phyloP scores from a whole-genome alignment of 1,139 yeast genomes.

The Diutina siamensis region DNA sequence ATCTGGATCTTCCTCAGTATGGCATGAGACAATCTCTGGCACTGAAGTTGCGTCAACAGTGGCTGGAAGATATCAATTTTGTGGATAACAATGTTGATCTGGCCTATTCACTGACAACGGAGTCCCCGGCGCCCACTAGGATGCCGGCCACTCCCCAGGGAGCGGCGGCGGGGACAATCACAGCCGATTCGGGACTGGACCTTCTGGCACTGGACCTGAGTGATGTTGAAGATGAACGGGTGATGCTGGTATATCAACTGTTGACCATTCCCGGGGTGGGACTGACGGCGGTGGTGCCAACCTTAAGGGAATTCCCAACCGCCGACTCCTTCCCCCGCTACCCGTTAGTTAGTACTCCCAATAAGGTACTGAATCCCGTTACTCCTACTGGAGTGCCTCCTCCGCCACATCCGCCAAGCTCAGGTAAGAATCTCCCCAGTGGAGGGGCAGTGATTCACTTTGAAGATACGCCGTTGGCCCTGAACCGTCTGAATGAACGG shows the following conservation, averaged over 20 bases:
- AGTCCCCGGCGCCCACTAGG: not conserved
- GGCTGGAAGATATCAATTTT: not conserved
- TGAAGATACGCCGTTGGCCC: slow-evolving; percentile 10
- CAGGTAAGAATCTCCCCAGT: not conserved
- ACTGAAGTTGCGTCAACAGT: not conserved
- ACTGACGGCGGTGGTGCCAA: slow-evolving; percentile 15
- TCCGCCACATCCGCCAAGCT: not conserved
- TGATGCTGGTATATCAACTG: slow-evolving; percentile 31
- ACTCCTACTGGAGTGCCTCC: not conserved
- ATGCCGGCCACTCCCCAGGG: not conserved
- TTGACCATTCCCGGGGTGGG: not conserved
- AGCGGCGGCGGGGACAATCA: not conserved
- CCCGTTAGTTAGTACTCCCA: not conserved
- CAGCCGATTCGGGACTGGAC: not conserved
- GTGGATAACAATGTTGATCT: not conserved
- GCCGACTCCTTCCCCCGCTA: slow-evolving; percentile 1
- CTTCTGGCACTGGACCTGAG: slow-evolving; percentile 11
- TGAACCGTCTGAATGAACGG: slow-evolving; percentile 41
- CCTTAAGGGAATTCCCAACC: slow-evolving; percentile 26
- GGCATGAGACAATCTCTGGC: slow-evolving; percentile 1
- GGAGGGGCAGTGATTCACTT: not conserved
- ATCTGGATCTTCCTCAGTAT: not conserved
- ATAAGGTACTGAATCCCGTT: not conserved
- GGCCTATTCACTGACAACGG: not conserved
- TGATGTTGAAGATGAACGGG: slow-evolving; percentile 41